Conservation (phyloP, 129 eudicot species). For the Centella asiatica region DNA sequence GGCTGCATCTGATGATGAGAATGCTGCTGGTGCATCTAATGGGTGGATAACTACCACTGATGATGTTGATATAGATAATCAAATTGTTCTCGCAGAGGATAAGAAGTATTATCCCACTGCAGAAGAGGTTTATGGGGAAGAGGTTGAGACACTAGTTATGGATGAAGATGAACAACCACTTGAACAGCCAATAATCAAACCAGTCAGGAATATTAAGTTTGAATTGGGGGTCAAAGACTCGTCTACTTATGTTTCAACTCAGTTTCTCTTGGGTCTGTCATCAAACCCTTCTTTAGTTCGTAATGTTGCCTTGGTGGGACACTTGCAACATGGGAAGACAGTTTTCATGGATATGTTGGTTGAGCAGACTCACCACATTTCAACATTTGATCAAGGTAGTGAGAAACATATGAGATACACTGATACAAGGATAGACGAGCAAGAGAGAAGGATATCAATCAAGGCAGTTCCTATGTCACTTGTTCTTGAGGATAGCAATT, state of each 20-base stretch:
- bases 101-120: slow-evolving; percentile 97
- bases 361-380: slow-evolving; percentile 83
- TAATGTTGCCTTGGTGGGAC: slow-evolving; percentile 95
- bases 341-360: slow-evolving; percentile 97
- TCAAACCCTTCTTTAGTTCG: slow-evolving; percentile 82
- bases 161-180: slow-evolving; percentile 96
- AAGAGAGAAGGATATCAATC: slow-evolving; percentile 89
- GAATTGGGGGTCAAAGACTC: slow-evolving; percentile 89
- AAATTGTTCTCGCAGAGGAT: slow-evolving; percentile 88
- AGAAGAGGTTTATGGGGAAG: slow-evolving; percentile 97
- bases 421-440: slow-evolving; percentile 94
- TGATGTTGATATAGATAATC: slow-evolving; percentile 82
- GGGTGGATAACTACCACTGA: slow-evolving; percentile 67
- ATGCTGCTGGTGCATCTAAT: slow-evolving; percentile 46
- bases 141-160: slow-evolving; percentile 92
- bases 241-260: slow-evolving; percentile 80
- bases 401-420: slow-evolving; percentile 99
- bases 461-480: slow-evolving; percentile 95
- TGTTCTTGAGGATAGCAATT: slow-evolving; percentile 91
- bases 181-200: slow-evolving; percentile 77
- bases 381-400: slow-evolving; percentile 79
- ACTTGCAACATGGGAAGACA: slow-evolving; percentile 84
- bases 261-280: slow-evolving; percentile 73
- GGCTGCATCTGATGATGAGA: slow-evolving; percentile 64
- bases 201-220: slow-evolving; percentile 77